Base-by-base conservation (phyloP, 305 asterid genomes). In the Solanum hybrid region DNA sequence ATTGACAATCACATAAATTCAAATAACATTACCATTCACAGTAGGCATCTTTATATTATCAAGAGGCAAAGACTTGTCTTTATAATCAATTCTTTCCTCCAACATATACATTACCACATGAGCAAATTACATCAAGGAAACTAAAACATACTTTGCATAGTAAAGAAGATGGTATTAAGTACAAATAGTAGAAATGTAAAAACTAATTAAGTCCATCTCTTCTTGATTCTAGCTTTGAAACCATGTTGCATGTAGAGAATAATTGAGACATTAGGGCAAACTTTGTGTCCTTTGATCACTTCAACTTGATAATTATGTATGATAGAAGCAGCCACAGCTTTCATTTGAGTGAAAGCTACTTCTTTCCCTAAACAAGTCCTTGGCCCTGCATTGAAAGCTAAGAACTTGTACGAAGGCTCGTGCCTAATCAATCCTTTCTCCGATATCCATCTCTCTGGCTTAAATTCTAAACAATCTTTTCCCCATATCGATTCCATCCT, bases 321-420 rank as follows among this genome's bases (percentile, higher is more conserved):
- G 15, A 92, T 89, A 8, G 90, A 17, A 73, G 93, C 92, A 24
- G 92, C 92, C 75, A 89, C 91, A 3, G 90, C 87, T 88, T 92
- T 92, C 36, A 90, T 89, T 11, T 90, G 91, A 26, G 84, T 89
- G 85, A 92, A 92, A 80, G 92, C 91, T 13, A 92, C 90, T 76
- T 92, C 93, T 89, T 90, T 92, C 3, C 92, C 93, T 32, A 92
- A 81, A 33, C 92, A 92, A 70, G 93, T 92, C 89, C 92, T 93
- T 8, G 96, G 98, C 4, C 96, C 98, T 0, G 98, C 98, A 89
- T 94, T 95, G 91, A 95, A 95, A 20, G 95, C 95, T 92, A 95
- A 57, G 92, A 95, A 95, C 94, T 95, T 95, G 79, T 94, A 95
- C 0, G 97, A 94, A 0, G 98, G 97, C 93, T 93, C 95, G 24